Percentiles rank a stretch among this genome's conserved stretches.
Evolutionary conservation across 352 stramenopile species (phyloP).

Genomic region (Pythium utonaiense): DNA sequence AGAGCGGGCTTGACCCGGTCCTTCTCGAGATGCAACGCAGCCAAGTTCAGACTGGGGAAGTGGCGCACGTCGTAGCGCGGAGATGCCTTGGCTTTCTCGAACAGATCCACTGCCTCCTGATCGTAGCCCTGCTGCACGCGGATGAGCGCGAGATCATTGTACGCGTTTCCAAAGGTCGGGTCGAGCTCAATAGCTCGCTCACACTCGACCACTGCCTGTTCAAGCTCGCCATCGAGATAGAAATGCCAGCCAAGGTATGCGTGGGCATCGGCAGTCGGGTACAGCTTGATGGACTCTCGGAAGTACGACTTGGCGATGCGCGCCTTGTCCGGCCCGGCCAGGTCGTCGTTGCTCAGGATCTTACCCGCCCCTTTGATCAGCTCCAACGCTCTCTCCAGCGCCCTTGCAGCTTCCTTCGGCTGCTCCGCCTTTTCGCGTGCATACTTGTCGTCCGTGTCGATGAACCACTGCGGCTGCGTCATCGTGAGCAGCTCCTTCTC

Average conservation of each 20-base stretch:
- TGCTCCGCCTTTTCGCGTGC: slow-evolving; percentile 32
- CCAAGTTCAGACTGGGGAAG: slow-evolving; percentile 65
- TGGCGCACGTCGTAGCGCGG: slow-evolving; percentile 67
- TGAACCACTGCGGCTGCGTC: slow-evolving; percentile 20
- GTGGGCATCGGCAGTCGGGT: slow-evolving; percentile 62
- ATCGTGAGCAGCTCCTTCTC: slow-evolving; percentile 40
- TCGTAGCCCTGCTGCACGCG: slow-evolving; percentile 54
- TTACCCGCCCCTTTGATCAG: slow-evolving; percentile 48
- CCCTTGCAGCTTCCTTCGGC: slow-evolving; percentile 21
- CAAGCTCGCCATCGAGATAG: slow-evolving; percentile 58
- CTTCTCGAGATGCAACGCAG: slow-evolving; percentile 55
- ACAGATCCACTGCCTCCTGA: slow-evolving; percentile 52
- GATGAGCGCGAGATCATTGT: slow-evolving; percentile 72
- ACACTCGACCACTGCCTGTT: slow-evolving; percentile 49
- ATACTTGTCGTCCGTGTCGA: slow-evolving; percentile 58
- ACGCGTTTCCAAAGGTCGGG: slow-evolving; percentile 60
- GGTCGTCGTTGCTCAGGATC: slow-evolving; percentile 40
- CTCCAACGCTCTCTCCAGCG: slow-evolving; percentile 45
- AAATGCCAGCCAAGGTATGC: slow-evolving; percentile 68
- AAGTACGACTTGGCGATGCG: slow-evolving; percentile 70
- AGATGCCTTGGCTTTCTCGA: slow-evolving; percentile 55
- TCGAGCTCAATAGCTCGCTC: slow-evolving; percentile 64
- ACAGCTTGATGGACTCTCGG: slow-evolving; percentile 56
- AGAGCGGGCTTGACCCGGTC: slow-evolving; percentile 59
- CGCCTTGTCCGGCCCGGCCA: slow-evolving; percentile 41